Percentiles rank a stretch among this genome's conserved stretches.
These are phyloP conservation scores for Jackrogersella multiformis DNA, from an alignment of 495 filamentous ascomycete species.

Conservation along the genomic window DNA sequence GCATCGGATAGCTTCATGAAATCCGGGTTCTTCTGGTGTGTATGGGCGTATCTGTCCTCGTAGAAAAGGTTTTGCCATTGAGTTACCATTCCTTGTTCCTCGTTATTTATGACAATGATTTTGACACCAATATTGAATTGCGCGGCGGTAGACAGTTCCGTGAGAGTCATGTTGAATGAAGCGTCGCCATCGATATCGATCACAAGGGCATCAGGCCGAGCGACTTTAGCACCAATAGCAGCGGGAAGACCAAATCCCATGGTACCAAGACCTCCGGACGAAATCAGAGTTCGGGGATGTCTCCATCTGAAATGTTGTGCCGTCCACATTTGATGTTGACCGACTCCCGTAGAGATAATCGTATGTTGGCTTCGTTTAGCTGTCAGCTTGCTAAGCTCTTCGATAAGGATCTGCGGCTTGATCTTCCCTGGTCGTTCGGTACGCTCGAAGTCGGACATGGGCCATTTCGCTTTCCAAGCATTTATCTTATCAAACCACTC, in stretches of 20 bases:
- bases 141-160: constrained; percentile 85
- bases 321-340: constrained; percentile 98
- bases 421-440: constrained; percentile 75
- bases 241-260: constrained; percentile 96
- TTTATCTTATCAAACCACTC: constrained; percentile 91
- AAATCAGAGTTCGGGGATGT: constrained; percentile 85
- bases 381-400: constrained; percentile 79
- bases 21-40: constrained; percentile 88
- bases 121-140: constrained; percentile 96
- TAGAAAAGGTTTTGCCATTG: constrained; percentile 97
- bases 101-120: constrained; percentile 92
- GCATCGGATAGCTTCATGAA: constrained; percentile 86
- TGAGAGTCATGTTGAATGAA: constrained; percentile 96
- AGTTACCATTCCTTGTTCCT: constrained; percentile 97
- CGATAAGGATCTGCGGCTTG: constrained; percentile 88
- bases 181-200: constrained; percentile 96
- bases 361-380: constrained; percentile 77
- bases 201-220: constrained; percentile 82
- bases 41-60: constrained; percentile 89
- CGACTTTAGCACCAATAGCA: constrained; percentile 94
- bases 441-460: constrained; percentile 76
- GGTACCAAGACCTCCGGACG: constrained; percentile 90
- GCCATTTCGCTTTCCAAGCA: constrained; percentile 87
- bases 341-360: constrained; percentile 89
- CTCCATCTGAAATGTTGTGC: constrained; percentile 95